Conservation (phyloP, 2,329 filamentous ascomycete species). For the Neurospora sp. region DNA sequence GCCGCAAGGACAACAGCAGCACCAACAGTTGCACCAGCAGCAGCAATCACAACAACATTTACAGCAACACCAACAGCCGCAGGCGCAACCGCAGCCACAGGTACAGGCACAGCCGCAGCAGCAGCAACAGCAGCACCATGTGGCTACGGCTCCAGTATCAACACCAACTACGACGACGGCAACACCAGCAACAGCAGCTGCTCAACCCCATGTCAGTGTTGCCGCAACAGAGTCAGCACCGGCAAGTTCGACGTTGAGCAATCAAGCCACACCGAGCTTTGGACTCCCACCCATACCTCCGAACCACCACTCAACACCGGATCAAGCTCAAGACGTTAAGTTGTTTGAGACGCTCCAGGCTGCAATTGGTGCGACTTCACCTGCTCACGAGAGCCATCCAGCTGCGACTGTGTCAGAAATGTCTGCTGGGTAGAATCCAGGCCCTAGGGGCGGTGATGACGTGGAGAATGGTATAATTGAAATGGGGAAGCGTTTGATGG, state of each 20-base stretch:
- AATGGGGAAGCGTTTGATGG: not conserved
- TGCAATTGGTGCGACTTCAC: slow-evolving; percentile 4
- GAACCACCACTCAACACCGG: slow-evolving; percentile 12
- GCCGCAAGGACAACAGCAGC: slow-evolving; percentile 1
- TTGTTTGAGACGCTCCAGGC: slow-evolving; percentile 9
- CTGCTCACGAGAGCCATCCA: not conserved
- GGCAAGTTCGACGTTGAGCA: not conserved
- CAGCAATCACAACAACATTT: slow-evolving; percentile 5
- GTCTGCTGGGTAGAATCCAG: not conserved
- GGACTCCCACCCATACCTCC: slow-evolving; percentile 10
- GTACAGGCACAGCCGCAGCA: slow-evolving; percentile 6
- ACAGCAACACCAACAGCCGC: slow-evolving; percentile 2
- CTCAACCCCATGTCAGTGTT: not conserved
- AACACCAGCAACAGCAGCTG: slow-evolving; percentile 1
- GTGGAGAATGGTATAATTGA: not conserved
- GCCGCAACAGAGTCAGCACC: not conserved
- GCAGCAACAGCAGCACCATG: not conserved
- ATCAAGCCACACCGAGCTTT: slow-evolving; percentile 1
- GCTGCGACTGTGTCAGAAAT: not conserved
- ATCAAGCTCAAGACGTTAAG: slow-evolving; percentile 8
- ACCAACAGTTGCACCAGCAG: not conserved
- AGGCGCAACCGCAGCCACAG: slow-evolving; percentile 5
- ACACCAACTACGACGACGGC: not conserved
- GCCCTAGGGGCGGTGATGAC: not conserved
- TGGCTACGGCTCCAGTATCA: not conserved